phyloP scores from a whole-genome alignment of 2,329 filamentous ascomycete species.

The Teratosphaeria nubilosa region DNA sequence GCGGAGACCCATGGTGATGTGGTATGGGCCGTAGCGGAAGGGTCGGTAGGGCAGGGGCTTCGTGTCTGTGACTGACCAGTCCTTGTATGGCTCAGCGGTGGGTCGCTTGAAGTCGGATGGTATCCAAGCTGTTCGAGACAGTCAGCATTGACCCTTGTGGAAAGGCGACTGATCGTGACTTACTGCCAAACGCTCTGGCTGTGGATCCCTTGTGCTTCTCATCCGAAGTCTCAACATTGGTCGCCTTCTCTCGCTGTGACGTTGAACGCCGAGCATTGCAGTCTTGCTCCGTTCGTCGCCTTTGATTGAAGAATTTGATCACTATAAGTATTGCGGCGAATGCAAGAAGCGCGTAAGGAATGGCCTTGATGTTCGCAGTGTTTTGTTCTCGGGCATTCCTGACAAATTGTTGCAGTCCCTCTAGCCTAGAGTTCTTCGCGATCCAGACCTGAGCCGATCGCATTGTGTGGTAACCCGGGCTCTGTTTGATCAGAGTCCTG shows the following conservation, averaged over 20 bases:
- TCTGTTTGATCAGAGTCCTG: background rate
- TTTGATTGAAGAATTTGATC: conserved; percentile 1
- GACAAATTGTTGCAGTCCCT: background rate
- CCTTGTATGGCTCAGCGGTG: conserved; percentile 49
- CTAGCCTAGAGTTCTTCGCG: background rate
- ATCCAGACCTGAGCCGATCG: background rate
- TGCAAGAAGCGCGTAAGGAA: conserved; percentile 3
- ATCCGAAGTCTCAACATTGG: conserved; percentile 10
- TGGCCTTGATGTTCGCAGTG: conserved; percentile 1
- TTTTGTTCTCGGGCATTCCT: background rate
- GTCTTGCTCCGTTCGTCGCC: background rate
- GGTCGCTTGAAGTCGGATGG: conserved; percentile 52
- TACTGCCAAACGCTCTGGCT: conserved; percentile 39
- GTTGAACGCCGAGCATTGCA: conserved; percentile 9
- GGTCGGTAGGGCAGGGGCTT: conserved; percentile 69
- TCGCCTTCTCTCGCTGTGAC: conserved; percentile 39
- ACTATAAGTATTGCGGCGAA: background rate
- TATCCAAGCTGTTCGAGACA: conserved; percentile 40
- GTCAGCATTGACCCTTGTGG: background rate
- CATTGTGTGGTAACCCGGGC: background rate
- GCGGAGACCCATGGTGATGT: conserved; percentile 69
- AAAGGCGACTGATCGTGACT: background rate
- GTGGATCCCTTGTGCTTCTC: conserved; percentile 24
- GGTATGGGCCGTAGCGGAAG: conserved; percentile 68
- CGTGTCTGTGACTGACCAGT: conserved; percentile 59